Percentiles rank a stretch among this genome's conserved stretches.
These are phyloP conservation scores for Lachnellula subtilissima DNA, from an alignment of 2,329 filamentous ascomycete species.

Conservation along the genomic window DNA sequence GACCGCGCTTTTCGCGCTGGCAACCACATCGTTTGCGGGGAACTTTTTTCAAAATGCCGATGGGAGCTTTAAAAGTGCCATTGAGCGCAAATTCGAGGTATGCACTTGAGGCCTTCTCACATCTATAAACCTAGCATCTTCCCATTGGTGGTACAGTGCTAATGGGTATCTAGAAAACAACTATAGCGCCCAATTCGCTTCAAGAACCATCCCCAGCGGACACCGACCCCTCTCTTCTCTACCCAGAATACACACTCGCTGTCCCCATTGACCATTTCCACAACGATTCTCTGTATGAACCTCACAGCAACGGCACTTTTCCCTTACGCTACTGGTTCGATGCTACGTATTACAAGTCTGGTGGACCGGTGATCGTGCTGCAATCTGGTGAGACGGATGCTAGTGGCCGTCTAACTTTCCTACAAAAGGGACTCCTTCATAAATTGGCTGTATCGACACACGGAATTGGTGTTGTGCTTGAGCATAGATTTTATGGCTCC, in stretches of 20 bases:
- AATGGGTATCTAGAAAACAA: conserved; percentile 17
- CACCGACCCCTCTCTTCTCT: conserved; percentile 22
- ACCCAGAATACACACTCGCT: conserved; percentile 34
- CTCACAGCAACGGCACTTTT: conserved; percentile 66
- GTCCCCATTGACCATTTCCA: conserved; percentile 71
- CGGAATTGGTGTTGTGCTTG: conserved; percentile 74
- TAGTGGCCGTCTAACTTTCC: conserved; percentile 57
- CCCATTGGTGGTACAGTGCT: background rate
- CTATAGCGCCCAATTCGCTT: conserved; percentile 10
- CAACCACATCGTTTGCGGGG: conserved; percentile 12
- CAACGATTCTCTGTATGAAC: conserved; percentile 72
- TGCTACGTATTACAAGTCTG: conserved; percentile 65
- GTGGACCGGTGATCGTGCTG: conserved; percentile 77
- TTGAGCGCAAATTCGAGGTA: conserved; percentile 21
- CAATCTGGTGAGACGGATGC: conserved; percentile 66
- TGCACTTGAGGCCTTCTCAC: background rate
- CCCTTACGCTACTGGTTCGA: conserved; percentile 80
- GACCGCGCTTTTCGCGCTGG: conserved; percentile 16
- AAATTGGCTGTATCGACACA: conserved; percentile 65
- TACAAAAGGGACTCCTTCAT: conserved; percentile 73
- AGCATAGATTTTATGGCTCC: conserved; percentile 82
- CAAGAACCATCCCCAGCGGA: conserved; percentile 2
- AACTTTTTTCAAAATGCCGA: background rate
- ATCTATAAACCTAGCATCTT: background rate
- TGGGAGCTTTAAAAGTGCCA: background rate